These are phyloP conservation scores for Geotrichum europaeum DNA, from an alignment of 1,139 yeast species.

Conservation along the genomic window DNA sequence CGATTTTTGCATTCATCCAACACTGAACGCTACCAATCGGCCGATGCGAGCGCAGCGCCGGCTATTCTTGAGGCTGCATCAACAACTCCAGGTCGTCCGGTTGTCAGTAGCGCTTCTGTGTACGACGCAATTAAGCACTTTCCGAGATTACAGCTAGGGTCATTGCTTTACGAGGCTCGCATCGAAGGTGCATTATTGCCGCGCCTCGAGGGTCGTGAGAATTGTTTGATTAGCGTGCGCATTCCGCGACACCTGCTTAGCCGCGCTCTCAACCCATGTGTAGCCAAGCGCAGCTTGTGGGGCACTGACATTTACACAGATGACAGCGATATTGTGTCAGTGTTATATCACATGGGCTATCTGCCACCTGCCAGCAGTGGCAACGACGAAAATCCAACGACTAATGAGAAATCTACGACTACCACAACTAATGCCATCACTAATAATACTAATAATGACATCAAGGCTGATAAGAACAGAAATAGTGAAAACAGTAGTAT, in stretches of 20 bases:
- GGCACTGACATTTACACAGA: slow-evolving; percentile 92
- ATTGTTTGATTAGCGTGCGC: slow-evolving; percentile 56
- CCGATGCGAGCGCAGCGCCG: neutral
- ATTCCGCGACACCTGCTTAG: slow-evolving; percentile 43
- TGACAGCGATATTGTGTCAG: slow-evolving; percentile 78
- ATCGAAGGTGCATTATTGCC: slow-evolving; percentile 28
- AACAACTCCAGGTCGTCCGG: slow-evolving; percentile 10
- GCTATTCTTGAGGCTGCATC: neutral
- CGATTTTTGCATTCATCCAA: neutral
- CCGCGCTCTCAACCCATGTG: slow-evolving; percentile 36
- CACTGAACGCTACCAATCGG: neutral
- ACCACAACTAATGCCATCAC: neutral
- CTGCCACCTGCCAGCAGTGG: slow-evolving; percentile 38
- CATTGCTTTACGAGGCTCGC: slow-evolving; percentile 54
- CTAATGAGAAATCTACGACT: neutral
- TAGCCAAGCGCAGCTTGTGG: slow-evolving; percentile 62
- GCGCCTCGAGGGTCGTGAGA: slow-evolving; percentile 46
- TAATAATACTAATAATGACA: neutral
- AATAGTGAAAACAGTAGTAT: slow-evolving; percentile 4
- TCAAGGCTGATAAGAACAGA: slow-evolving; percentile 2
- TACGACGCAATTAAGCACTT: slow-evolving; percentile 42
- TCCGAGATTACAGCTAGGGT: slow-evolving; percentile 51
- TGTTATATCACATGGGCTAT: slow-evolving; percentile 68
- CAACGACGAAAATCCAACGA: slow-evolving; percentile 10
- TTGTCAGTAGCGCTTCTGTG: slow-evolving; percentile 43